Evolutionary conservation across 441 rosid species (phyloP).

Genomic region (Jatropha podagrica): DNA sequence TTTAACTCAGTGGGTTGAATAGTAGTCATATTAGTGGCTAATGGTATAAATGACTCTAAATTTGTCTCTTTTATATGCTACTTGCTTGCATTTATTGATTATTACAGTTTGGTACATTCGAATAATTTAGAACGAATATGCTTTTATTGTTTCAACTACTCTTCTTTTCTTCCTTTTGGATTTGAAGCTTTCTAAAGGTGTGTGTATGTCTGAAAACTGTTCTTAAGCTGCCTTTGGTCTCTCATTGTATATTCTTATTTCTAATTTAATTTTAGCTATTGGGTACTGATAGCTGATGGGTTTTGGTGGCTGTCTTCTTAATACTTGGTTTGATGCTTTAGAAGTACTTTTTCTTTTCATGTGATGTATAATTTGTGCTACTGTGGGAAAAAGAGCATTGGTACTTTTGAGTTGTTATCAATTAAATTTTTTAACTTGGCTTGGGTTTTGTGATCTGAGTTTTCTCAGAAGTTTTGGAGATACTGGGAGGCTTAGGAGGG

Average conservation of each 20-base stretch:
- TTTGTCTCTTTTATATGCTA: background rate
- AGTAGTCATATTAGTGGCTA: background rate
- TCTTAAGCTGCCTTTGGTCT: constrained; percentile 22
- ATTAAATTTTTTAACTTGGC: constrained; percentile 19
- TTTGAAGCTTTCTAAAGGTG: background rate
- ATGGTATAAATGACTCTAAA: background rate
- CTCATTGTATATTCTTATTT: constrained; percentile 20
- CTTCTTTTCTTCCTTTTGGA: constrained; percentile 18
- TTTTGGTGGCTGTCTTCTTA: constrained; percentile 19
- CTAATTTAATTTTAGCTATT: constrained; percentile 23
- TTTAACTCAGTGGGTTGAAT: background rate
- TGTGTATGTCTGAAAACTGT: constrained; percentile 12
- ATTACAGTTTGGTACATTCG: constrained; percentile 36
- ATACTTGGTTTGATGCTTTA: constrained; percentile 4
- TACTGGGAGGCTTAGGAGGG: background rate
- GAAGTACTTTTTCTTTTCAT: background rate
- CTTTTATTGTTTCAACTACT: constrained; percentile 34
- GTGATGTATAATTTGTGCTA: constrained; percentile 14
- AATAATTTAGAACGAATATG: constrained; percentile 45
- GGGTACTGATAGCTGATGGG: constrained; percentile 8
- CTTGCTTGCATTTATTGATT: constrained; percentile 12
- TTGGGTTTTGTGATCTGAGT: constrained; percentile 29
- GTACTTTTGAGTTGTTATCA: constrained; percentile 1
- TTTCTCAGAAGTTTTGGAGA: constrained; percentile 8
- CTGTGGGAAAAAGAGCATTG: background rate